phyloP scores from a whole-genome alignment of 2,329 filamentous ascomycete genomes.

The Septoria linicola region DNA sequence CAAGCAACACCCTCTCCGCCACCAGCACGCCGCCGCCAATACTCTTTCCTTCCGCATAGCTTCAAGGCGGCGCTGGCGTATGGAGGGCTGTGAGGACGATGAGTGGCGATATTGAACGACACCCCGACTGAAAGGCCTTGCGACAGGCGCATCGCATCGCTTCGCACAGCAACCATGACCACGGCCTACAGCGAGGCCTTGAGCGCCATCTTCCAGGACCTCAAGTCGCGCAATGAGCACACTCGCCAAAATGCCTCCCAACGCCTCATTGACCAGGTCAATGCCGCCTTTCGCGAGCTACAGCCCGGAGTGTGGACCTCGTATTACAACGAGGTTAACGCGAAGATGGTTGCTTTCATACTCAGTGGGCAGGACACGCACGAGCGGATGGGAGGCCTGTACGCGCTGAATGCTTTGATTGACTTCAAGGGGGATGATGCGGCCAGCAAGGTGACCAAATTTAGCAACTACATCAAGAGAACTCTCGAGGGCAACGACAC shows the following conservation, averaged over 20 bases:
- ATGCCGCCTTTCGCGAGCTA: conserved; percentile 58
- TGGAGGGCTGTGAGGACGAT: conserved; percentile 11
- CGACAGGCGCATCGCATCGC: conserved; percentile 1
- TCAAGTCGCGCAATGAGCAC: conserved; percentile 33
- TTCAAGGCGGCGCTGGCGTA: conserved; percentile 1
- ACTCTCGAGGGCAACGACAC: conserved; percentile 90
- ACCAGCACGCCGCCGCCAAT: conserved; percentile 5
- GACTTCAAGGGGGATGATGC: conserved; percentile 95
- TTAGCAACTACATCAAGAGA: conserved; percentile 83
- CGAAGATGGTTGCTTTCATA: conserved; percentile 70
- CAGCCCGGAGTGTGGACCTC: conserved; percentile 73
- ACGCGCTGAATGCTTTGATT: conserved; percentile 87
- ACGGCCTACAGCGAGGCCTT: conserved; percentile 35
- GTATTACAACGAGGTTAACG: conserved; percentile 64
- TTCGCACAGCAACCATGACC: conserved; percentile 29
- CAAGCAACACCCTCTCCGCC: conserved; percentile 7
- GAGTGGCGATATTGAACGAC: conserved; percentile 3
- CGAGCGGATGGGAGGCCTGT: conserved; percentile 87
- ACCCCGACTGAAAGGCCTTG: conserved; percentile 14
- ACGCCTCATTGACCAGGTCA: conserved; percentile 35
- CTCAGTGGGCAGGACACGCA: conserved; percentile 81
- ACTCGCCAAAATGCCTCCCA: conserved; percentile 33
- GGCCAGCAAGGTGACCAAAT: conserved; percentile 89
- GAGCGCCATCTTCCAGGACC: conserved; percentile 35
- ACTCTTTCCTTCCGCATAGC: not conserved